Evolutionary conservation across 2,329 filamentous ascomycete species (phyloP).

Genomic region (Monilinia vaccinii-corymbosi): DNA sequence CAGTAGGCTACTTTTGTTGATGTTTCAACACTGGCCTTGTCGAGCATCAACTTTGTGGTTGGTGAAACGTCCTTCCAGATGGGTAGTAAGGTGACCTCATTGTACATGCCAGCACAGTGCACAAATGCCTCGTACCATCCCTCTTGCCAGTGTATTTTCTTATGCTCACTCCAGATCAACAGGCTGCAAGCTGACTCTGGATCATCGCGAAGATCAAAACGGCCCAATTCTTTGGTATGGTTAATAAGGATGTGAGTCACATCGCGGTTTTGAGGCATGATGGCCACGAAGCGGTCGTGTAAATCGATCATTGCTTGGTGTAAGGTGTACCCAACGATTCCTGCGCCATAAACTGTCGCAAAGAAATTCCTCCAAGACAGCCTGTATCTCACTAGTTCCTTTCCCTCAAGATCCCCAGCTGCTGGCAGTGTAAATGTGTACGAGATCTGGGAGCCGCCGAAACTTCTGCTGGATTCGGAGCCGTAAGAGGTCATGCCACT

Average conservation of each 20-base stretch:
- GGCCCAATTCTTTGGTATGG: conserved; percentile 48
- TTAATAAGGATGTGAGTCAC: conserved; percentile 33
- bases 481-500: not conserved
- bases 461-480: conserved; percentile 5
- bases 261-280: conserved; percentile 43
- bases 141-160: conserved; percentile 51
- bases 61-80: conserved; percentile 52
- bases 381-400: conserved; percentile 46
- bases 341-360: conserved; percentile 53
- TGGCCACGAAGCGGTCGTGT: conserved; percentile 47
- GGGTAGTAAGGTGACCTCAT: conserved; percentile 38
- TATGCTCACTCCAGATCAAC: conserved; percentile 57
- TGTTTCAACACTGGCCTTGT: conserved; percentile 51
- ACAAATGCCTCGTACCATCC: conserved; percentile 60
- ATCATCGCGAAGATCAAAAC: conserved; percentile 56
- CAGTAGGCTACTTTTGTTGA: conserved; percentile 53
- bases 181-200: conserved; percentile 50
- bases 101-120: conserved; percentile 57
- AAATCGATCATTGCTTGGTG: conserved; percentile 55
- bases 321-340: conserved; percentile 55
- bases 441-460: conserved; percentile 36
- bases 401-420: conserved; percentile 39
- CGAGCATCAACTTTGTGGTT: conserved; percentile 53
- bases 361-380: conserved; percentile 63
- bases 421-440: conserved; percentile 57